Evolutionary conservation across 2,329 filamentous ascomycete species (phyloP), one percentile per base, ranked within the genome.

Genomic region (Sporothrix protearum): DNA sequence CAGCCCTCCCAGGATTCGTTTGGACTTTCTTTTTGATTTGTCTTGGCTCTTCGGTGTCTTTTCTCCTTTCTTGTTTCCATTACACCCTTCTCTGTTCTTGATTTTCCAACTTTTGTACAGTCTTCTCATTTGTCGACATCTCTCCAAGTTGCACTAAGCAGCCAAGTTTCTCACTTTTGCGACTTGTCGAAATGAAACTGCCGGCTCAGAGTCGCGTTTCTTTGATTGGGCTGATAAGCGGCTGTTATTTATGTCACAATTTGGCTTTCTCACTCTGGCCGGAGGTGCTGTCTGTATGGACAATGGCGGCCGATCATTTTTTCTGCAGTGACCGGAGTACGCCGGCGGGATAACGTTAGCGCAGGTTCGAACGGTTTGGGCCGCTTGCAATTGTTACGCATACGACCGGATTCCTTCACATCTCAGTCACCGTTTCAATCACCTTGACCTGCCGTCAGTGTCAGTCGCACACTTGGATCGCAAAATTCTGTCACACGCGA

Each of bases 211-310:
- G 14, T 19, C 14, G 28, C 53, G 6, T 8, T 57, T 9, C 6
- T 6, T n/a, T 61, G 30, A 61, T 61, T 61, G 57, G 57, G 19
- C 57, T 61, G 57, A 61, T 39, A 39, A 61, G 33, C 57, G 57
- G 19, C 57, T 55, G n/a, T 30, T 19, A 36, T 30, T 7, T 36
- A 59, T 19, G 55, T 36, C 19, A 30, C 30, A 5, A 59, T 22
- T 61, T 10, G 19, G 2, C 12, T n/a, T 59, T n/a, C 55, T 36
- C 33, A 42, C 10, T 42, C 5, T 19, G 42, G 42, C 42, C 42
- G 42, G 42, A 47, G 42, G 5, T 14, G 42, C 42, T 14, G 19
- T 16, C 53, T 25, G 22, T 14, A 57, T 57, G 14, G 53, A 57
- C 25, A 57, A 57, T 33, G 25, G 25, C 25, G 53, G 25, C 19